These are phyloP conservation scores for Stephania yunnanensis DNA, from an alignment of 164 flowering plant genomes.

Conservation along the genomic window DNA sequence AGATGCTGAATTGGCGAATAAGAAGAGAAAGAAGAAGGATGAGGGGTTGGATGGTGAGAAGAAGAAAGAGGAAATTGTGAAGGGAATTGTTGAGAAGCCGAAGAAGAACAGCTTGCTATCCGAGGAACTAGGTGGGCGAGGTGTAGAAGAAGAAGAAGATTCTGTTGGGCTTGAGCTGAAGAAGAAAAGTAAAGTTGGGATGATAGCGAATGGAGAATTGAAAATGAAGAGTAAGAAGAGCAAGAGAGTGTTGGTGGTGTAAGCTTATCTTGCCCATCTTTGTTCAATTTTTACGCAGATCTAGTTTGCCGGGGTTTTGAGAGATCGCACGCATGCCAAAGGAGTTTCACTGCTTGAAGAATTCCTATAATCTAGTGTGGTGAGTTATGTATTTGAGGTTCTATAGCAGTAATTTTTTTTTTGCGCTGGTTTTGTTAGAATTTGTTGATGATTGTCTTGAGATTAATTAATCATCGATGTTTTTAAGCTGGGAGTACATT, in stretches of 20 bases:
- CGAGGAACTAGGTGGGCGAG: neutral
- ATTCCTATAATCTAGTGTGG: constrained; percentile 9
- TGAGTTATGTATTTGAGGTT: neutral
- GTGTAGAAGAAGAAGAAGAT: neutral
- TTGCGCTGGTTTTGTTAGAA: constrained; percentile 4
- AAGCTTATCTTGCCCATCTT: neutral
- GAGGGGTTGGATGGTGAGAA: neutral
- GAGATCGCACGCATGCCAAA: neutral
- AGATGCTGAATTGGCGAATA: constrained; percentile 13
- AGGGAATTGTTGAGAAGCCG: neutral
- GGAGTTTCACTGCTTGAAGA: constrained; percentile 2
- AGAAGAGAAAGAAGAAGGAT: constrained; percentile 27
- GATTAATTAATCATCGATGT: neutral
- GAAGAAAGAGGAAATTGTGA: constrained; percentile 11
- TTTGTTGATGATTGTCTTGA: neutral
- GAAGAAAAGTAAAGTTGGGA: constrained; percentile 14
- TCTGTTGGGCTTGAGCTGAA: neutral
- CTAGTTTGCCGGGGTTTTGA: neutral
- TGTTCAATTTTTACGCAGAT: neutral
- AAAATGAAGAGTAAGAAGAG: constrained; percentile 26
- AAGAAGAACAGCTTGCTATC: neutral
- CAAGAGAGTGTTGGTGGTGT: constrained; percentile 8
- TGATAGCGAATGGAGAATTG: constrained; percentile 15
- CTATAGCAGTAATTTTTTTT: constrained; percentile 10
- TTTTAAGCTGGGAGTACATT: neutral